Percentiles rank a stretch among this genome's conserved stretches.
Conservation (phyloP, 768 basidiomycete species). For the Amanita inopinata region DNA sequence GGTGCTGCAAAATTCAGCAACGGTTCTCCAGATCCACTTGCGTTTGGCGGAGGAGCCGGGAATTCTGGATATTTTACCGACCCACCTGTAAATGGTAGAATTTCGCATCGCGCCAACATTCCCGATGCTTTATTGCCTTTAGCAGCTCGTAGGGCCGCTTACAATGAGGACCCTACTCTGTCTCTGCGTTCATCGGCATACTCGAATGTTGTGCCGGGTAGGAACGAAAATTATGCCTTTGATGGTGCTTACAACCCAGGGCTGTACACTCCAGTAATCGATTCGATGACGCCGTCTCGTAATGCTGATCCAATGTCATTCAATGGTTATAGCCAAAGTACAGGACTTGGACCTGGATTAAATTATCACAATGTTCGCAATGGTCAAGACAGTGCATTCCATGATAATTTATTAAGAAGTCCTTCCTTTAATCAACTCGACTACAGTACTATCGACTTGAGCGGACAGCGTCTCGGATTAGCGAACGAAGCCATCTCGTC, state of each 20-base stretch:
- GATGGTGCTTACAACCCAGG: slow-evolving; percentile 22
- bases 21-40: slow-evolving; percentile 58
- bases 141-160: slow-evolving; percentile 25
- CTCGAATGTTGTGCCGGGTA: slow-evolving; percentile 21
- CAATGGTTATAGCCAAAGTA: slow-evolving; percentile 4
- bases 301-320: slow-evolving; percentile 12
- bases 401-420: background rate
- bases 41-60: slow-evolving; percentile 38
- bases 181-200: slow-evolving; percentile 20
- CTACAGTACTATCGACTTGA: slow-evolving; percentile 1
- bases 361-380: slow-evolving; percentile 3
- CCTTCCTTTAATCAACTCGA: slow-evolving; percentile 2
- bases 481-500: background rate
- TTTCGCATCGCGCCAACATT: slow-evolving; percentile 16
- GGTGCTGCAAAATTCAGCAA: slow-evolving; percentile 54
- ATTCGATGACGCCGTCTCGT: slow-evolving; percentile 5
- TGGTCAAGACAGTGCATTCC: slow-evolving; percentile 4
- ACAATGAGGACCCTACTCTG: slow-evolving; percentile 33
- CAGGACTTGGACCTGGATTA: background rate
- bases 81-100: slow-evolving; percentile 11
- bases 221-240: slow-evolving; percentile 25
- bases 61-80: slow-evolving; percentile 31
- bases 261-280: slow-evolving; percentile 19
- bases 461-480: slow-evolving; percentile 1
- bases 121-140: slow-evolving; percentile 21